Evolutionary conservation across 2,329 filamentous ascomycete genomes (phyloP), one percentile per base, ranked within the genome.

Genomic region (Calycina herbarum): DNA sequence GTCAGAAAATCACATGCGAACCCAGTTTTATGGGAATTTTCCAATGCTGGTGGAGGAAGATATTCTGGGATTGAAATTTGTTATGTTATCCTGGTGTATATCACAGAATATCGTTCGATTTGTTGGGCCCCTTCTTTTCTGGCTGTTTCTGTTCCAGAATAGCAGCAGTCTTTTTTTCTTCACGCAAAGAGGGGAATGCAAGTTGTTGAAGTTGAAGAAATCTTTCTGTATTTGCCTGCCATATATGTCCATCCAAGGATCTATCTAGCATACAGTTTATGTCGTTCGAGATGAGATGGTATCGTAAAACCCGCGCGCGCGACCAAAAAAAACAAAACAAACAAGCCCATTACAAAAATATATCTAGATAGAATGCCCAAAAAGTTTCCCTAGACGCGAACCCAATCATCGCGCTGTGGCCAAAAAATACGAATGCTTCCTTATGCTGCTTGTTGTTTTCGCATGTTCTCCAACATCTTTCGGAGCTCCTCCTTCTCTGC

Each of bases 401-500:
- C n/a, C n/a, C 42, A 51, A 51, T 11, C 45, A 27, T 51, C 24
- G 20, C n/a, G n/a, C 8, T 51, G 10, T 51, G 20, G 45, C 20
- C 45, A 51, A 24, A 24, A 51, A n/a, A n/a, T 51, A 24, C 45
- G 27, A 51, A 51, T 24, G n/a, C 45, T 24, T 51, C 17, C n/a
- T 51, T 15, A 38, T 38, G 10, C 10, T 38, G 35, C 35, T 38
- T 38, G 35, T 11, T 51, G n/a, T 24, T 51, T 51, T 24, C 45
- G n/a, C 45, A 51, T 51, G 45, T 51, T 11, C n/a, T 51, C 45
- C 45, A 51, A 24, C n/a, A 51, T 51, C 45, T 51, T 51, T 27
- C 45, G 45, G 20, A 51, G 45, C n/a, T 24, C 20, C 45, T 51
- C 45, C 20, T 51, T 51, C 45, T 51, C 45, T 24, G n/a, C 45